Base-by-base conservation (phyloP, 495 filamentous ascomycete genomes). In the Annulohypoxylon nitens region DNA sequence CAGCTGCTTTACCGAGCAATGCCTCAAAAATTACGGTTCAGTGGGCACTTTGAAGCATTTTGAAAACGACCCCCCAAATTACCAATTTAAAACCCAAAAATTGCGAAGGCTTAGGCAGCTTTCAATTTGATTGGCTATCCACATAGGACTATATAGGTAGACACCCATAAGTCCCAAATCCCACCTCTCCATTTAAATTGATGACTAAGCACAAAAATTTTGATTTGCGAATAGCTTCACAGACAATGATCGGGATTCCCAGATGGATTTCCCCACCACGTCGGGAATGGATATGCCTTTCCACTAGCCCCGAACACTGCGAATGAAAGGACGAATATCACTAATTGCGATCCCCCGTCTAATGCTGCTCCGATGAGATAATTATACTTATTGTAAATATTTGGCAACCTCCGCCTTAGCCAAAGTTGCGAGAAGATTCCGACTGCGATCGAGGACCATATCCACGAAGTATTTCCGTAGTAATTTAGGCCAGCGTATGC, bases 241-340 rank as follows among this genome's bases (percentile, higher is more conserved):
- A 70, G 45, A 54, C 68, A 70, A 53, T 70, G 68, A 65, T 70
- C 68, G 0, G 68, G 68, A n/a, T 70, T 70, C 1, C 68, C 68
- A 4, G 51, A 51, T 30, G 68, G 68, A 34, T 89, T 89, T 10
- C 87, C 87, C 85, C 85, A 88, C 86, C 86, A 89, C 5, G 69
- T 71, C 0, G 82, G 82, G 60, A 84, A 84, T 4, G 78, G 76
- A 14, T 70, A 51, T 16, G 81, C 57, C 0, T 62, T 73, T 8
- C 82, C 82, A 23, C 79, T 78, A 12, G 79, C 88, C 0, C 88
- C 88, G 34, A 88, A 85, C 0, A 90, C 86, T 1, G 88, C 87
- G 75, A 90, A 90, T 0, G 85, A 85, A 3, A 90, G 79, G 34
- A 90, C 83, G 65, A 90, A 90, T 0, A 89, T 78, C 0, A 87